Conservation (phyloP, 1,284 basidiomycete genomes). For the Coniferiporia weirii region DNA sequence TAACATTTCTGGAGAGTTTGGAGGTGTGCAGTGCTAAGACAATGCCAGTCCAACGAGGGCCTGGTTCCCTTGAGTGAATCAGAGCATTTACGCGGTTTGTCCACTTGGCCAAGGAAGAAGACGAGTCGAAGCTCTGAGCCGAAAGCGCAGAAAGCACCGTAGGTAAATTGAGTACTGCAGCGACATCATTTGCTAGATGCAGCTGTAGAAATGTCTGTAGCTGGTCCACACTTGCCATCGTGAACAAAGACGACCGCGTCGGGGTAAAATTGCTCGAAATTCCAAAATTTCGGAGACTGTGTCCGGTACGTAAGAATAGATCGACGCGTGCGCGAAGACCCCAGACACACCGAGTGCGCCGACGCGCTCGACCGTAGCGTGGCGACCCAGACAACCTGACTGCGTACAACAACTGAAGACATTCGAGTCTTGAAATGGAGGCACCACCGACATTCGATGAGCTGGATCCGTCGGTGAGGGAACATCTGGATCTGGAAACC, state of each 20-base stretch:
- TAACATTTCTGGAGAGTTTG: slow-evolving; percentile 45
- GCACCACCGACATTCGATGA: slow-evolving; percentile 17
- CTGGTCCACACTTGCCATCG: slow-evolving; percentile 32
- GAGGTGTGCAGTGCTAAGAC: slow-evolving; percentile 65
- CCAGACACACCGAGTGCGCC: too few species aligned
- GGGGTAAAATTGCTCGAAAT: background rate
- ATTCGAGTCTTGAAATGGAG: background rate
- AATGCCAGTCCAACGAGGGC: slow-evolving; percentile 70
- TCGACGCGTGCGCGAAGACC: slow-evolving; percentile 1
- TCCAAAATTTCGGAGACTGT: background rate
- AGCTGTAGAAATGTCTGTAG: slow-evolving; percentile 64
- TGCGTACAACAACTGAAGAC: background rate
- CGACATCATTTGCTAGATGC: slow-evolving; percentile 62
- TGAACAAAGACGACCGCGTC: background rate
- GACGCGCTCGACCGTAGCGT: too few species aligned
- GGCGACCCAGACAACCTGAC: background rate
- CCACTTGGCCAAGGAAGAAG: slow-evolving; percentile 69
- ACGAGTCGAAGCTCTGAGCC: slow-evolving; percentile 47
- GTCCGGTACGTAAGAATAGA: background rate
- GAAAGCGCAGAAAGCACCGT: slow-evolving; percentile 51
- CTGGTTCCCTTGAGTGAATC: slow-evolving; percentile 66
- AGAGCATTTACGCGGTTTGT: slow-evolving; percentile 60
- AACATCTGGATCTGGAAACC: slow-evolving; percentile 58
- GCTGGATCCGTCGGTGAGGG: slow-evolving; percentile 52
- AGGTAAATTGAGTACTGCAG: slow-evolving; percentile 51